Percentiles rank a stretch among this genome's conserved stretches.
phyloP scores from a whole-genome alignment of 75 land plant genomes.

The Pinus albicaulis region DNA sequence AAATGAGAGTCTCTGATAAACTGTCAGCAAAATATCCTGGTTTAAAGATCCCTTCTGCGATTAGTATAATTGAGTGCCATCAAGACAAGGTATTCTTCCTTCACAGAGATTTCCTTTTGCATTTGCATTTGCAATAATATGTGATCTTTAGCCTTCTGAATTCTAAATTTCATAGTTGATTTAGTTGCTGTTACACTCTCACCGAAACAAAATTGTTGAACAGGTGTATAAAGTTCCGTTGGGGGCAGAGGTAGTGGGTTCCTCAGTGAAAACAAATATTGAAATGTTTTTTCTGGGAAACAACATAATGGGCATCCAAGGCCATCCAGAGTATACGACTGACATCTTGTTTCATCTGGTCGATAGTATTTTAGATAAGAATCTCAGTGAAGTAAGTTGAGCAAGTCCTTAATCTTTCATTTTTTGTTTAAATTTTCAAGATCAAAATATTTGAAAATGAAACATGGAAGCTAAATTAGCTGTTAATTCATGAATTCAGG shows the following conservation, averaged over 20 bases:
- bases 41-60: slow-evolving; percentile 38
- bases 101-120: too few species aligned
- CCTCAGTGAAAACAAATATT: slow-evolving; percentile 58
- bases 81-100: slow-evolving; percentile 27
- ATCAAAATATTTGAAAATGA: too few species aligned
- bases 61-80: too few species aligned
- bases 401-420: too few species aligned
- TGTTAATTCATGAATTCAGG: too few species aligned
- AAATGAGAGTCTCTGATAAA: slow-evolving; percentile 28
- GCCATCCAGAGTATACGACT: slow-evolving; percentile 80
- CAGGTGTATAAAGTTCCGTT: slow-evolving; percentile 64
- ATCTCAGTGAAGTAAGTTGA: slow-evolving; percentile 10
- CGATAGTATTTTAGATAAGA: slow-evolving; percentile 26
- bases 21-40: slow-evolving; percentile 38
- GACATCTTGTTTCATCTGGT: slow-evolving; percentile 65
- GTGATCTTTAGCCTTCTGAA: neutral
- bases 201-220: neutral
- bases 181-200: neutral
- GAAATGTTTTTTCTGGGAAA: slow-evolving; percentile 69
- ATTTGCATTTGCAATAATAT: too few species aligned
- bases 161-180: neutral
- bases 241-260: slow-evolving; percentile 47
- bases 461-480: too few species aligned
- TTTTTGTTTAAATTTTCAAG: too few species aligned
- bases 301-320: slow-evolving; percentile 79